Evolutionary conservation across 1,284 basidiomycete genomes (phyloP).

Genomic region (Ganoderma meredithae): DNA sequence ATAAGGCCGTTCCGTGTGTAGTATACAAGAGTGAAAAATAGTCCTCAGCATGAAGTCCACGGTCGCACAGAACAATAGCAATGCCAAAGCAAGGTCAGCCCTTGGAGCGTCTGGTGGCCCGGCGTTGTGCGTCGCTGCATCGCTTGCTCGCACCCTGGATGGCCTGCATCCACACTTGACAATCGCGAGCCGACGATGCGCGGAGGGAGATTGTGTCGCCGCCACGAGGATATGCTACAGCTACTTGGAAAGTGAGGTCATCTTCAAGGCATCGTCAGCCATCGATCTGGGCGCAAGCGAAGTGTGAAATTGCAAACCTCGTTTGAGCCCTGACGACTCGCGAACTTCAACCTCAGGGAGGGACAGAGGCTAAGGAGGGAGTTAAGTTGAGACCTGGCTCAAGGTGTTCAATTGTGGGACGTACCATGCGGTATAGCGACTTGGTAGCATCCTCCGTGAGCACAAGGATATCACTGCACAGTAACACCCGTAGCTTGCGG

Average conservation of each 20-base stretch:
- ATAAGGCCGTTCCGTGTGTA: background rate
- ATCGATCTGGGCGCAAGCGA: too few species aligned
- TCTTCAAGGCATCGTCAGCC: slow-evolving; percentile 49
- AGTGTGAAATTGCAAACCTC: background rate
- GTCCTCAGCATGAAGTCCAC: background rate
- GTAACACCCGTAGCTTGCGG: slow-evolving; percentile 76
- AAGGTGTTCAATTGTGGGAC: slow-evolving; percentile 36
- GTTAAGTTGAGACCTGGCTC: background rate
- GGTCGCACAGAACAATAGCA: background rate
- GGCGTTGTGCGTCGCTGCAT: slow-evolving; percentile 48
- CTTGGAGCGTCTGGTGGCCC: slow-evolving; percentile 32
- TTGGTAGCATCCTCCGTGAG: slow-evolving; percentile 74
- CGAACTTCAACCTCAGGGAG: slow-evolving; percentile 71
- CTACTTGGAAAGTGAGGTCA: slow-evolving; percentile 70
- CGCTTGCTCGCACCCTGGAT: slow-evolving; percentile 51
- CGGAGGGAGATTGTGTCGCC: slow-evolving; percentile 75
- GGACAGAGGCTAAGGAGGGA: slow-evolving; percentile 62
- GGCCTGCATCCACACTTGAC: slow-evolving; percentile 65
- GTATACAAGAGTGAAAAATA: background rate
- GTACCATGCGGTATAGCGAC: slow-evolving; percentile 83
- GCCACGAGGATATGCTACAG: slow-evolving; percentile 74
- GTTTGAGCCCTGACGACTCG: slow-evolving; percentile 51
- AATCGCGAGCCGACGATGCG: slow-evolving; percentile 68
- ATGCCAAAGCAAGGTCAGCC: slow-evolving; percentile 10
- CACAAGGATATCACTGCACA: slow-evolving; percentile 85